Conservation (phyloP, 164 flowering plant genomes). For the Nymphaea thermarum region DNA sequence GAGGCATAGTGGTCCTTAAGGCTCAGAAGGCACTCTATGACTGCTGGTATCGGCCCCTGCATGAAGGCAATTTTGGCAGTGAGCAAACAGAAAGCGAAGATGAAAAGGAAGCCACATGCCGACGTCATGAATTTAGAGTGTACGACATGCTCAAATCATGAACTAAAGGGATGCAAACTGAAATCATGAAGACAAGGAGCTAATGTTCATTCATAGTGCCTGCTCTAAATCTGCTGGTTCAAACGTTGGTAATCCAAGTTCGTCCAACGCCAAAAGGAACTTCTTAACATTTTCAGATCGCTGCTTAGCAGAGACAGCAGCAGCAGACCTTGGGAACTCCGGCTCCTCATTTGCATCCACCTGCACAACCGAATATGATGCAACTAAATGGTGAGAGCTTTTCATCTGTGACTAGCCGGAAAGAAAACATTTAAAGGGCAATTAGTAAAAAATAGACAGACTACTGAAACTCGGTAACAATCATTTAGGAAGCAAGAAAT, state of each 20-base stretch:
- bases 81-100: background rate
- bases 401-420: background rate
- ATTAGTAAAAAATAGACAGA: too few species aligned
- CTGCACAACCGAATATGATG: background rate
- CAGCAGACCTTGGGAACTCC: background rate
- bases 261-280: slow-evolving; percentile 50
- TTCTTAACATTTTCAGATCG: slow-evolving; percentile 26
- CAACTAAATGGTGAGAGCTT: background rate
- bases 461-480: too few species aligned
- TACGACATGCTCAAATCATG: background rate
- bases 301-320: slow-evolving; percentile 16
- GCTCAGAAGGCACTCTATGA: slow-evolving; percentile 48
- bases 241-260: slow-evolving; percentile 64
- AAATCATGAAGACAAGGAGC: background rate
- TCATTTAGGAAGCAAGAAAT: too few species aligned
- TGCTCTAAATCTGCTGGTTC: slow-evolving; percentile 46
- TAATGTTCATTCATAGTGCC: slow-evolving; percentile 21
- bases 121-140: too few species aligned
- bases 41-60: slow-evolving; percentile 59
- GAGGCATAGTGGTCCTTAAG: slow-evolving; percentile 25
- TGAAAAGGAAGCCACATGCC: too few species aligned
- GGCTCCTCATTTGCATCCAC: background rate
- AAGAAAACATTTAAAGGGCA: too few species aligned
- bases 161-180: background rate
- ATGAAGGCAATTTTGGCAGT: background rate